Base-by-base conservation (phyloP, 2,329 filamentous ascomycete genomes). In the Talaromyces sp. region DNA sequence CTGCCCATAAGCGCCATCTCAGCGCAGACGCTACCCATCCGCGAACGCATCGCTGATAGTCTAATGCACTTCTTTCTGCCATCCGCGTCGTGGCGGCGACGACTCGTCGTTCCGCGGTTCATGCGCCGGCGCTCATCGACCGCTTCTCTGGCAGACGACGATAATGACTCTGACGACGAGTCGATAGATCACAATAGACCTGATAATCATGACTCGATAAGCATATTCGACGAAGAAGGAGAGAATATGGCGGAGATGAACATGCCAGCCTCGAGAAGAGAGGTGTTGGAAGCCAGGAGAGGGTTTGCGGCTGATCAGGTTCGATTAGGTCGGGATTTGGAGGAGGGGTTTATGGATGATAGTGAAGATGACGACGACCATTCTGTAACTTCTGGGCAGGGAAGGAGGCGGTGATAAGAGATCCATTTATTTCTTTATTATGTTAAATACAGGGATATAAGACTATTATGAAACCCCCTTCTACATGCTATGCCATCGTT, bases 251-350 rank as follows among this genome's bases (percentile, higher is more conserved):
- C 81, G 1, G 78, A 80, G 17, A 81, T 85, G 68, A 83, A 87
- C 59, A 84, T 90, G 47, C 81, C 86, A 68, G 71, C 77, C 10
- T 70, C 76, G 27, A 74, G 80, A 45, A 73, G 82, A 59, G 80
- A 81, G 66, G 81, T 78, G 2, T 67, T 82, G 66, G 74, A 78
- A 69, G 73, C 75, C 71, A 72, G 68, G 81, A 83, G 64, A 77
- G 82, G 63, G 78, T 79, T 70, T 39, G 37, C 33, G n/a, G 76
- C 75, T 37, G 77, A 68, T 58, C 76, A 76, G 70, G 73, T 86
- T 70, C 83, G 92, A 68, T 72, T 96, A 67, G 94, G 91, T 75
- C 83, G 92, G 78, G 92, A 96, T 80, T 77, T 94, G 61, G 91
- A 94, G 75, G 85, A 89, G 71, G 89, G 89, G 0, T 92, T 92